Base-by-base conservation (phyloP, 768 basidiomycete genomes). In the Amyloporia xantha region DNA sequence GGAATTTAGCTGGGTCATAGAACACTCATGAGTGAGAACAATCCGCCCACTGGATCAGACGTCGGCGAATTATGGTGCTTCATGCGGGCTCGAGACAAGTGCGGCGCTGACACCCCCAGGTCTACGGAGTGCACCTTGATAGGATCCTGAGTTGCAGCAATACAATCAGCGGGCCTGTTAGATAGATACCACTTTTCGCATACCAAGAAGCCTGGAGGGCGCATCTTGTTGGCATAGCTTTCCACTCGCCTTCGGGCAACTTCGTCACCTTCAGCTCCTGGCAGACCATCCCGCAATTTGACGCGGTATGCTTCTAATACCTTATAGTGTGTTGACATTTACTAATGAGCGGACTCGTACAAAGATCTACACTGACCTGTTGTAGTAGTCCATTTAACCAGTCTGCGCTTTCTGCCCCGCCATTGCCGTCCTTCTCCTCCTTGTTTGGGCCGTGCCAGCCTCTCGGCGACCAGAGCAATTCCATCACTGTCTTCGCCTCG, bases 311-410 rank as follows among this genome's bases (percentile, higher is more conserved):
- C 72, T 41, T 87, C 75, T 3, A 79, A 69, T 26, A 89, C 69
- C 87, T 90, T 47, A n/a, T n/a, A n/a, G n/a, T n/a, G 9, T 5
- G 25, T 11, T 52, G 3, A n/a, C 20, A 41, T 6, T 12, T 25
- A 19, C n/a, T n/a, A 26, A 17, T 9, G 17, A 2, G 17, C 28
- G 13, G 28, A 47, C 44, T 12, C 15, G 12, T 6, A 25, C 4
- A n/a, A n/a, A n/a, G n/a, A n/a, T n/a, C 11, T 19, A 49, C 57
- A 23, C 19, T n/a, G n/a, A 87, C 93, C 75, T 96, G 90, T 41
- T 79, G 82, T 49, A 92, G 66, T 26, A 99, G 72, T 19, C 79
- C 71, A 63, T 96, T 98, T 53, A 98, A 76, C 96, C 96, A 98
- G 59, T 90, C 89, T 21, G 84, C 78, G 1, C 90, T 86, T 65